phyloP scores from a whole-genome alignment of 306 rosid genomes.

The Sindora glabra region DNA sequence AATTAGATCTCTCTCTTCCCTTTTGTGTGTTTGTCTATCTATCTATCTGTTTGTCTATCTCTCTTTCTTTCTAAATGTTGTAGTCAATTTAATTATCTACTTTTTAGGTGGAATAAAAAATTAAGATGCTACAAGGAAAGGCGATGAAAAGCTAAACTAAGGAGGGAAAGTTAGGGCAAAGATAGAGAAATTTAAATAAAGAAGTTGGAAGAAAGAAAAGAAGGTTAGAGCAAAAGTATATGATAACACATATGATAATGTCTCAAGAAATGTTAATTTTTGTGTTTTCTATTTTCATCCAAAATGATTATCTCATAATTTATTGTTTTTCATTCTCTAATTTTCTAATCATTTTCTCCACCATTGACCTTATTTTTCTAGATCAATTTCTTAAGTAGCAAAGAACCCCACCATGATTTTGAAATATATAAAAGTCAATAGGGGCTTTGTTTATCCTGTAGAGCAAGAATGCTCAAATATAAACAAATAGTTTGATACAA shows the following conservation, averaged over 20 bases:
- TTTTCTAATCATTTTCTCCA: constrained; percentile 20
- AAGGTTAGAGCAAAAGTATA: constrained; percentile 44
- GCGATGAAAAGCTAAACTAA: constrained; percentile 77
- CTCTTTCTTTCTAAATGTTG: constrained; percentile 16
- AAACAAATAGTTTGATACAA: neutral
- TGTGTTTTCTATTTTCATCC: constrained; percentile 36
- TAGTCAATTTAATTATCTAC: constrained; percentile 50
- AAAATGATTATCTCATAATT: constrained; percentile 92
- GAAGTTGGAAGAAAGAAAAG: constrained; percentile 7
- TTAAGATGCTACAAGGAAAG: constrained; percentile 42
- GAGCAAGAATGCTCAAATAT: neutral
- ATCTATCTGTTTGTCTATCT: no score
- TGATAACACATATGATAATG: constrained; percentile 93
- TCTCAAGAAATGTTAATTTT: constrained; percentile 49
- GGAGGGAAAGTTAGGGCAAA: neutral
- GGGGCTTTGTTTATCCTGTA: neutral
- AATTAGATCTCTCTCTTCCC: constrained; percentile 57
- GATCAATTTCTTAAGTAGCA: neutral
- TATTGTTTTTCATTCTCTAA: constrained; percentile 36
- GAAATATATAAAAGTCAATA: neutral
- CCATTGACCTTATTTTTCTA: constrained; percentile 15
- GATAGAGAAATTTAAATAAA: constrained; percentile 10
- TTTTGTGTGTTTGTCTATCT: no score
- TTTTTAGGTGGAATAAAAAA: constrained; percentile 65
- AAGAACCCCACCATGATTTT: constrained; percentile 8